Evolutionary conservation across 176 grass and related monocot species (phyloP), one percentile per base, ranked within the genome.

Genomic region (Aegilops bicornis): DNA sequence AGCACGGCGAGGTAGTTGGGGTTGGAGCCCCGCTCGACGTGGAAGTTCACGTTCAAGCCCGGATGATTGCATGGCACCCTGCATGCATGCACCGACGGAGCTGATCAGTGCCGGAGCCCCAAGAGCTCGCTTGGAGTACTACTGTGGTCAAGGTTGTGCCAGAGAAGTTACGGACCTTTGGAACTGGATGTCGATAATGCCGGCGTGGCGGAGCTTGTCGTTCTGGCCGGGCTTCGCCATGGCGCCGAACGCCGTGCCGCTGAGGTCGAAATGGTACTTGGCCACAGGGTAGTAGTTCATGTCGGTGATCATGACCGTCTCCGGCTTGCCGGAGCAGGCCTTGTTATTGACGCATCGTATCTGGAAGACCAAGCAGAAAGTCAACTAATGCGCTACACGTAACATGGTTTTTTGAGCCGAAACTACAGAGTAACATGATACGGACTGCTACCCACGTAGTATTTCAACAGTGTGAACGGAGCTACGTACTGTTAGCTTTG

Each of bases 11-110:
- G 23, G 87, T 95, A 98, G 29, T 91, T 65, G 2, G 91, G 15
- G 89, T 98, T 95, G 0, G 93, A 93, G 2, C 93, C 95, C n/a
- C 77, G 63, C 85, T 95, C 93, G 14, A 93, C 91, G 32, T 93
- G 87, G 91, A 98, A 98, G 31, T 86, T 76, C 11, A 92, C 20
- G 43, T 83, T 76, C 48, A 58, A 30, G 1, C 91, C 87, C 3
- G 63, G 86, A 80, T 84, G 79, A 12, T 84, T 82, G 89, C 93
- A 95, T 2, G 68, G 69, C 64, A 95, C 93, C 10, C 93, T 93
- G 69, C 45, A 80, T 62, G 60, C 81, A 67, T 58, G 50, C 37
- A 39, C 78, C 9, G 7, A 33, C 27, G 9, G 48, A 22, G 8
- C 2, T 17, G 27, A 32, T 67, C 64, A 67, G 29, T 67, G 29